Conservation (phyloP, 2,329 filamentous ascomycete species). For the Teratosphaeria destructans region DNA sequence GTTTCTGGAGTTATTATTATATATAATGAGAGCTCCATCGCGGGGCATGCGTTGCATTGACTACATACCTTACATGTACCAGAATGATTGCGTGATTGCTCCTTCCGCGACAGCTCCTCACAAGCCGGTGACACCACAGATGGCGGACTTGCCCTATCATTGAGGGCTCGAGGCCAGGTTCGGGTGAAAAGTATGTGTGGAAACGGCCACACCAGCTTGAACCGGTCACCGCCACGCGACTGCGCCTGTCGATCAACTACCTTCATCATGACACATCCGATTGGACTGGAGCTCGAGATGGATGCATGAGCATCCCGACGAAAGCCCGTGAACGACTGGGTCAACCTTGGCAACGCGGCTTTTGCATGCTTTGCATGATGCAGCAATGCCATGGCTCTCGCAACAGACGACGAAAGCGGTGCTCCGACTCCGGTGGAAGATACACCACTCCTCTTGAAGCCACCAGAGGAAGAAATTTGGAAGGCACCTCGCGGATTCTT, state of each 20-base stretch:
- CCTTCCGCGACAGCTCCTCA: not conserved
- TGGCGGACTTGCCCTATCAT: not conserved
- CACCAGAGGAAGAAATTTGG: conserved; percentile 12
- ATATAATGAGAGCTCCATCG: not conserved
- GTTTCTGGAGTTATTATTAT: not conserved
- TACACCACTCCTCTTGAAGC: conserved; percentile 7
- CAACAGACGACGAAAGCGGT: not conserved
- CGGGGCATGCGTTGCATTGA: not conserved
- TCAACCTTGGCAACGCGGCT: not conserved
- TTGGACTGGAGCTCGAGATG: not conserved
- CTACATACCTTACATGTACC: not conserved
- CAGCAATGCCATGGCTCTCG: not conserved
- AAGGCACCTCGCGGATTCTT: conserved; percentile 11
- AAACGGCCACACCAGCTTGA: too few species aligned
- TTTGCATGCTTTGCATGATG: not conserved
- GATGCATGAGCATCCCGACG: not conserved
- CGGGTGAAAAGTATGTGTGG: too few species aligned
- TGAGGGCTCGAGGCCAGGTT: too few species aligned
- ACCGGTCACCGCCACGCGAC: too few species aligned
- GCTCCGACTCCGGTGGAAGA: conserved; percentile 1
- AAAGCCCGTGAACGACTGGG: not conserved
- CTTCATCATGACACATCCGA: not conserved
- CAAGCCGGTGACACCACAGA: not conserved
- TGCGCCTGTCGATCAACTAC: too few species aligned
- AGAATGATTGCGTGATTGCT: not conserved